Percentiles rank a stretch among this genome's conserved stretches.
Conservation (phyloP, 306 rosid genomes). For the Mucuna pruriens region DNA sequence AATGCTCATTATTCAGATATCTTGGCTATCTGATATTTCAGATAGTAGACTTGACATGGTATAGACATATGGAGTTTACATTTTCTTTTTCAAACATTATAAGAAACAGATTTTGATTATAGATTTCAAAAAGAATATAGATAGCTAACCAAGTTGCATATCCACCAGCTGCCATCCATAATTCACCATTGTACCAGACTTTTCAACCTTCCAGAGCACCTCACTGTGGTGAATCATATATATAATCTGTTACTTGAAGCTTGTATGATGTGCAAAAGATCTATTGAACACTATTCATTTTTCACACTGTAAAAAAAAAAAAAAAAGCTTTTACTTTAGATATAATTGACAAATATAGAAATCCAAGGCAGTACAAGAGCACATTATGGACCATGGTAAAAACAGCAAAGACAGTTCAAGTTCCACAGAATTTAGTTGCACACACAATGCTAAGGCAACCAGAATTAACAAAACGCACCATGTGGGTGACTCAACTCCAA, state of each 20-base stretch:
- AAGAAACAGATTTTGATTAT: not conserved
- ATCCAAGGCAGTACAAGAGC: not conserved
- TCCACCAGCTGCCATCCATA: not conserved
- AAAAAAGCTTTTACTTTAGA: not conserved
- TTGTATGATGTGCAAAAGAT: not conserved
- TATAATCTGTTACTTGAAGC: constrained; percentile 2
- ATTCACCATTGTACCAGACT: not conserved
- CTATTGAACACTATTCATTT: not conserved
- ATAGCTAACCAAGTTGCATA: not conserved
- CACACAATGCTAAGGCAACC: not conserved
- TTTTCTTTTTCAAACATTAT: not conserved
- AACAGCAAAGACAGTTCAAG: constrained; percentile 9
- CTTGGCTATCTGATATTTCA: not conserved
- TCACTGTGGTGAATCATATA: not conserved
- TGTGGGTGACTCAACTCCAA: not conserved
- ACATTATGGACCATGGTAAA: constrained; percentile 20
- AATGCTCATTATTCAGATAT: not conserved
- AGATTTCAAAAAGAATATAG: not conserved
- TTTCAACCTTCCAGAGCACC: constrained; percentile 15
- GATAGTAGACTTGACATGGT: not conserved
- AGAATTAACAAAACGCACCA: not conserved
- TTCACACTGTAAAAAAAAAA: not conserved
- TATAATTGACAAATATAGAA: not conserved
- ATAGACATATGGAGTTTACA: not conserved
- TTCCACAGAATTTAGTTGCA: constrained; percentile 11